phyloP scores from a whole-genome alignment of 2,329 filamentous ascomycete species.

The Beauveria australis region DNA sequence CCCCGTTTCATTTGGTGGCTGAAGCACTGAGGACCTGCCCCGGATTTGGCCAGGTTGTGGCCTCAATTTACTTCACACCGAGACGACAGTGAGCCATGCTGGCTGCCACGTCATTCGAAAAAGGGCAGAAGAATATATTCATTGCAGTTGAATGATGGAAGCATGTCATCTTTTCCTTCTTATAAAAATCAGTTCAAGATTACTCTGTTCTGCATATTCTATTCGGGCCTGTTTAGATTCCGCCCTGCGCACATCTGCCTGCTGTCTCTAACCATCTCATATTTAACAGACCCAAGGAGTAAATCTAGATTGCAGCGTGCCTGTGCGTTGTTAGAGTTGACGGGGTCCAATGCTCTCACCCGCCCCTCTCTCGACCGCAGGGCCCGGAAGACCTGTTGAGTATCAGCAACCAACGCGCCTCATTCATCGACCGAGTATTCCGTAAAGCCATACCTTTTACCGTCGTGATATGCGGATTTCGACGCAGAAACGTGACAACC shows the following conservation, averaged over 20 bases:
- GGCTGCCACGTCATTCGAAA: too few relatives aligned
- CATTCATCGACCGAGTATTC: neutral
- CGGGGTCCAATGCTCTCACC: neutral
- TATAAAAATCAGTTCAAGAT: too few relatives aligned
- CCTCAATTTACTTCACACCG: too few relatives aligned
- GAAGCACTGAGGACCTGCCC: neutral
- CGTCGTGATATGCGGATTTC: neutral
- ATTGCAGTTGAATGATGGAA: too few relatives aligned
- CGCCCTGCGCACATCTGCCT: neutral
- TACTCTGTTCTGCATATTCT: too few relatives aligned
- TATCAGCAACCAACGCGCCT: neutral
- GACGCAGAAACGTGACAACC: constrained; percentile 7
- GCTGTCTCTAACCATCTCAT: too few relatives aligned
- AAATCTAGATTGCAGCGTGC: neutral
- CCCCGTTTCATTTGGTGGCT: constrained; percentile 2
- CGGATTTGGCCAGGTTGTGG: neutral
- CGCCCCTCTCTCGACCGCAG: neutral
- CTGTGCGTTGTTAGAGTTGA: neutral
- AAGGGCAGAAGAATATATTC: too few relatives aligned
- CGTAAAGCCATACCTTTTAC: neutral
- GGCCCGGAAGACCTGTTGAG: neutral
- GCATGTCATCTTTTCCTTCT: too few relatives aligned
- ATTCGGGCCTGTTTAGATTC: neutral
- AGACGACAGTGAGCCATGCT: neutral
- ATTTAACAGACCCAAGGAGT: too few relatives aligned